These are phyloP conservation scores for Neurospora crassa DNA, from an alignment of 2,329 filamentous ascomycete species.

Conservation along the genomic window DNA sequence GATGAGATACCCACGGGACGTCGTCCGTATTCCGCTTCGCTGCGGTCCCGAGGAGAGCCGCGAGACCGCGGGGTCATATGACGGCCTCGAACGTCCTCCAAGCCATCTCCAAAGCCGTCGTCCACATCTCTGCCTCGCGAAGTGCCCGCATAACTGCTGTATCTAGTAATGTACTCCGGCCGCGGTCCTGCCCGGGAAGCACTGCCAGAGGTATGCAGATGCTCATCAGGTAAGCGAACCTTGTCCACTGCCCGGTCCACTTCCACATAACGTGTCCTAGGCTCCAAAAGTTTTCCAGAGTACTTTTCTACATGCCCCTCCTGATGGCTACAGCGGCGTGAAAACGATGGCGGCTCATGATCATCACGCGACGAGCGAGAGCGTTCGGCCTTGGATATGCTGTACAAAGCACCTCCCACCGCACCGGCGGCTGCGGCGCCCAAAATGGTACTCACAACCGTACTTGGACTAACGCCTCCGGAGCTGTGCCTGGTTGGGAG, in stretches of 20 bases:
- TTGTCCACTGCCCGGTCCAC: slow-evolving; percentile 29
- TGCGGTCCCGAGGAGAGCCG: slow-evolving; percentile 28
- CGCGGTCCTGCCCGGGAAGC: slow-evolving; percentile 24
- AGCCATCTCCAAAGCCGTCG: slow-evolving; percentile 20
- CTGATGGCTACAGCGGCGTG: slow-evolving; percentile 37
- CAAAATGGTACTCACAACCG: slow-evolving; percentile 65
- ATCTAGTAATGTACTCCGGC: slow-evolving; percentile 27
- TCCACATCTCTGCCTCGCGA: slow-evolving; percentile 24
- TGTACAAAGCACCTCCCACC: slow-evolving; percentile 68
- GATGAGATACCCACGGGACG: slow-evolving; percentile 4
- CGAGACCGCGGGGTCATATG: slow-evolving; percentile 30
- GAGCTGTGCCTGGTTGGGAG: slow-evolving; percentile 27
- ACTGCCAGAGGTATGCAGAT: slow-evolving; percentile 12
- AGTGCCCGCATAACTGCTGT: slow-evolving; percentile 22
- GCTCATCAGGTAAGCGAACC: slow-evolving; percentile 27
- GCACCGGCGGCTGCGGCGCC: slow-evolving; percentile 49
- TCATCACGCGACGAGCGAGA: slow-evolving; percentile 30
- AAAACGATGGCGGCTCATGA: slow-evolving; percentile 29
- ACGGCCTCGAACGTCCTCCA: slow-evolving; percentile 31
- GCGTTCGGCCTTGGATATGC: slow-evolving; percentile 53
- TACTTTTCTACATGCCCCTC: slow-evolving; percentile 21
- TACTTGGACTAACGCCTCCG: slow-evolving; percentile 44
- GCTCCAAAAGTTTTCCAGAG: slow-evolving; percentile 22
- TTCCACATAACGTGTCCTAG: slow-evolving; percentile 28
- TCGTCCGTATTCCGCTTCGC: slow-evolving; percentile 27